Evolutionary conservation across 1,284 basidiomycete species (phyloP).

Genomic region (Ustilago loliicola): DNA sequence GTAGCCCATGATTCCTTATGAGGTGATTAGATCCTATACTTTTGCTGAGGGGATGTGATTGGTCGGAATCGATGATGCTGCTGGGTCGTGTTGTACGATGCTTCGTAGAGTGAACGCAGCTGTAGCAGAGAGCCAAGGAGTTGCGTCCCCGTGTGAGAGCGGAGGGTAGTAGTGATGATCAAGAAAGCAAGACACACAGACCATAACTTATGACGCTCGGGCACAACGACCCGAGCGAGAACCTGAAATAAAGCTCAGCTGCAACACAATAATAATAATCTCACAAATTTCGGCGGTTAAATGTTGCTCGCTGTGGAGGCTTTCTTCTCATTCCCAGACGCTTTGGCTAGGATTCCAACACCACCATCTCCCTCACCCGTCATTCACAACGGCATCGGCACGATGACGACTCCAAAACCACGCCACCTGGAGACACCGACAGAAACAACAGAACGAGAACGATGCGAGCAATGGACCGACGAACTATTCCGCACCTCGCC

Average conservation of each 20-base stretch:
- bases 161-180: background rate
- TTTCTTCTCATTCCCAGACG: background rate
- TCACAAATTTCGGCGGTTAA: background rate
- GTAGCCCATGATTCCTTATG: constrained; percentile 39
- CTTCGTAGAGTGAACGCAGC: no score
- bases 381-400: background rate
- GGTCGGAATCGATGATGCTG: background rate
- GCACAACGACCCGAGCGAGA: background rate
- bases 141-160: background rate
- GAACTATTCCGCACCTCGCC: constrained; percentile 65
- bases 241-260: background rate
- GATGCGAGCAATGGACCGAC: constrained; percentile 64
- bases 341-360: background rate
- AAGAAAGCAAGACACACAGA: background rate
- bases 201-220: background rate
- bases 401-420: constrained; percentile 33
- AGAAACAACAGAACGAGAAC: constrained; percentile 44
- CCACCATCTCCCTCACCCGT: background rate
- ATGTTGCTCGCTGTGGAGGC: background rate
- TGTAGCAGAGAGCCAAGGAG: background rate
- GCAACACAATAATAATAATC: background rate
- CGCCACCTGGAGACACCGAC: constrained; percentile 46
- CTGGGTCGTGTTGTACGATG: no score
- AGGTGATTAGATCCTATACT: background rate
- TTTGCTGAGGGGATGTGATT: background rate